Evolutionary conservation across 441 rosid genomes (phyloP), one percentile per base, ranked within the genome.

Genomic region (Syzygium syzygioides): DNA sequence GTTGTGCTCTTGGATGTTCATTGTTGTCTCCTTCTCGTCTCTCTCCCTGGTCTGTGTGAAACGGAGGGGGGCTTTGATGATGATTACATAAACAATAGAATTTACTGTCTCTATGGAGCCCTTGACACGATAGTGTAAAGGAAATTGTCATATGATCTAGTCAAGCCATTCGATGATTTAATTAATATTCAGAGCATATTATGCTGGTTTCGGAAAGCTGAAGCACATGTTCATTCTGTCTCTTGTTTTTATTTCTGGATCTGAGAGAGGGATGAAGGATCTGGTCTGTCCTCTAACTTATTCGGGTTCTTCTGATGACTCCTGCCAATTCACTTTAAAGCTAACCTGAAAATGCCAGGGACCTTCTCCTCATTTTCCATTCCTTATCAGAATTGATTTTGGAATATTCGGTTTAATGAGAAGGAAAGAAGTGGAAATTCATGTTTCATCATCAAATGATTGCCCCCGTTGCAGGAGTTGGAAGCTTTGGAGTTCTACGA

Each of bases 401-500:
- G 76, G 76, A 64, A 30, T 15, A 34, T 64, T 64, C 23, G 0
- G 41, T 64, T 17, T 64, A 8, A 30, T 64, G 76, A 30, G 23
- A 64, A 30, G 34, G 34, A 30, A 2, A 4, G 76, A 64, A 64
- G 37, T 7, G 41, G 23, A 10, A 30, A 64, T 64, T 17, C 23
- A 17, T 30, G 37, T 30, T 64, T 17, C 76, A 64, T 64, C 41
- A 30, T 30, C 41, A 30, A 15, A 2, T 64, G 41, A 64, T 64
- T 64, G 8, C 76, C 71, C 86, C 87, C n/a, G 55, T 83, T 48
- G 83, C 91, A 92, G 93, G 89, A 86, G 64, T 85, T 79, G 76
- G 37, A 86, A 87, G 86, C 87, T 85, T 92, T 92, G 94, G 93
- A 93, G 62, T 92, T 93, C 83, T 91, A 89, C 28, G 89, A 92